A percentile compares a stretch with the other conserved stretches of the same genome.
Evolutionary conservation across 352 stramenopile species (phyloP).

Genomic region (Globisporangium abappressorium): DNA sequence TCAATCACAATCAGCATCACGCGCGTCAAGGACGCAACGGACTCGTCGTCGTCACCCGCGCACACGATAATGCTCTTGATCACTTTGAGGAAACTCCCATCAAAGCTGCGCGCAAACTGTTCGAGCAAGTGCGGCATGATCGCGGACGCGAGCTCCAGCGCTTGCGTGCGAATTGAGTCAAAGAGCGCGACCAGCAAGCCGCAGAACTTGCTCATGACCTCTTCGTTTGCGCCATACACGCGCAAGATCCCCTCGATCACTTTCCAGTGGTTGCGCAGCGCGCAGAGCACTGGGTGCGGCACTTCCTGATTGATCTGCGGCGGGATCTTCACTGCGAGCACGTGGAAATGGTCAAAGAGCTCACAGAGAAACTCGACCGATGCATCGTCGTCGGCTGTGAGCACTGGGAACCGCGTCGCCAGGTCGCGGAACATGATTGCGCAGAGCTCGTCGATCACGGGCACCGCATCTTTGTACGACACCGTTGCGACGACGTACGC

Average conservation of each 20-base stretch:
- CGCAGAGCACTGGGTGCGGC: conserved; percentile 50
- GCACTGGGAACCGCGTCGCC: conserved; percentile 34
- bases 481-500: conserved; percentile 60
- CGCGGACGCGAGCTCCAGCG: conserved; percentile 51
- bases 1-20: conserved; percentile 63
- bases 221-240: conserved; percentile 48
- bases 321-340: conserved; percentile 54
- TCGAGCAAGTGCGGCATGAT: conserved; percentile 63
- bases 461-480: conserved; percentile 61
- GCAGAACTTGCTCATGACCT: conserved; percentile 59
- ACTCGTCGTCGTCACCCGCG: conserved; percentile 56
- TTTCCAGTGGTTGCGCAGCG: conserved; percentile 58
- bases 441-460: conserved; percentile 61
- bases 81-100: conserved; percentile 61
- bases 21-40: conserved; percentile 54
- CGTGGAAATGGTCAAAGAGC: conserved; percentile 55
- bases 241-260: conserved; percentile 50
- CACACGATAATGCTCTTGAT: conserved; percentile 70
- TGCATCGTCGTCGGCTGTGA: conserved; percentile 47
- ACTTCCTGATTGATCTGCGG: conserved; percentile 62
- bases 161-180: conserved; percentile 56
- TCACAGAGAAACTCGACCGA: conserved; percentile 54
- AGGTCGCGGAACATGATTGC: conserved; percentile 68
- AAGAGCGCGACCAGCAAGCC: conserved; percentile 56
- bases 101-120: conserved; percentile 56